Conservation (phyloP, 495 filamentous ascomycete species). For the Penicillium chermesinum region DNA sequence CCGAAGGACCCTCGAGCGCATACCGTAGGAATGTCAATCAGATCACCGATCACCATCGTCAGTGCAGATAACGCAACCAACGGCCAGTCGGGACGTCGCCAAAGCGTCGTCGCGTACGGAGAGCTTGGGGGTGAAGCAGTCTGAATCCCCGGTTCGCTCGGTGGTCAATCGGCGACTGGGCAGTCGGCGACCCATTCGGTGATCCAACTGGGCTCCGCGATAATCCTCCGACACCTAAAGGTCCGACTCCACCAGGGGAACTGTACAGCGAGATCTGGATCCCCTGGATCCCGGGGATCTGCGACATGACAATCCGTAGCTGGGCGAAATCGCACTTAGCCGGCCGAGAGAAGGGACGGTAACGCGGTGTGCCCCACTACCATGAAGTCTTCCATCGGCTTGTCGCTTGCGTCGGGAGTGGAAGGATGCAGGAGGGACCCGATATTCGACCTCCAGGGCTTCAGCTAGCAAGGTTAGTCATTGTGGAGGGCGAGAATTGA, state of each 20-base stretch:
- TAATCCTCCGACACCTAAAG: not conserved
- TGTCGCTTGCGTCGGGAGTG: conserved; percentile 22
- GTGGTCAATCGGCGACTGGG: not conserved
- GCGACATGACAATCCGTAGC: not conserved
- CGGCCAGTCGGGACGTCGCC: conserved; percentile 20
- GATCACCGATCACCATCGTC: conserved; percentile 15
- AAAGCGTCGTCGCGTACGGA: not conserved
- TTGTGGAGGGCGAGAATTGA: not conserved
- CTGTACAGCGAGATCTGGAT: too few relatives aligned
- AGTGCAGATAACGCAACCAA: conserved; percentile 28
- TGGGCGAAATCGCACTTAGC: not conserved
- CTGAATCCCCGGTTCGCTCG: not conserved
- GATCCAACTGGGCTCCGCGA: not conserved
- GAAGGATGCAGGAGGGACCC: too few relatives aligned
- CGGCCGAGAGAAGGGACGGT: conserved; percentile 10
- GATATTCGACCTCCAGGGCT: too few relatives aligned
- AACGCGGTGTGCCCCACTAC: conserved; percentile 13
- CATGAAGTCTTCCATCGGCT: conserved; percentile 16
- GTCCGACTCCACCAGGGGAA: too few relatives aligned
- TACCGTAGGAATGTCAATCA: conserved; percentile 10
- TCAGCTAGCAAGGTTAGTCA: too few relatives aligned
- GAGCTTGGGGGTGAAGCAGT: not conserved
- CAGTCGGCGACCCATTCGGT: conserved; percentile 2
- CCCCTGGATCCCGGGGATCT: too few relatives aligned
- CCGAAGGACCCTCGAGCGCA: conserved; percentile 7